Evolutionary conservation across 805 yeast genomes (phyloP), one percentile per base, ranked within the genome.

Genomic region (Candida quercuum): DNA sequence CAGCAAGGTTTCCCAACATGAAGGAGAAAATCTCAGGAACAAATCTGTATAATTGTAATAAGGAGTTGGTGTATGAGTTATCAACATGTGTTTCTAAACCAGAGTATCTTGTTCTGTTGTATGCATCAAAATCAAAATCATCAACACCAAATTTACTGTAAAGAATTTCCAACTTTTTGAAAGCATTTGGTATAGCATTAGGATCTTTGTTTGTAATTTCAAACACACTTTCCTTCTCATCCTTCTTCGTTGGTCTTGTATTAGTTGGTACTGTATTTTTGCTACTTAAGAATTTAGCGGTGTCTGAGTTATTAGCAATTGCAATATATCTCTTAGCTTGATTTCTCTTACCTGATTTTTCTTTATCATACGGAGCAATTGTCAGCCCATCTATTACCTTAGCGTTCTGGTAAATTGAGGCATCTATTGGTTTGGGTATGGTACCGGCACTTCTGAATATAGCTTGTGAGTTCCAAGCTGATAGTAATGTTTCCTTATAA

Each of bases 111-210:
- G 97, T 84, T 28, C 69, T 68, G 55, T 91, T 91, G 65, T 83
- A 91, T 50, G 79, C 82, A 37, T 75, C 80, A 56, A 93, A 91
- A 62, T 91, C 96, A 61, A 93, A 93, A 58, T 88, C 96, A 48
- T 83, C 87, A 22, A 93, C 88, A 20, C 99, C 99, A 59, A 87
- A 91, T 50, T 76, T 81, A 39, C 94, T 84, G 59, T 89, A 91
- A 29, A 81, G 73, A 37, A 91, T 85, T 42, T 81, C 84, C 32
- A 86, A 66, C 48, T 79, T 76, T 28, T 78, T 67, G 62, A 82
- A 91, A 25, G 89, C 84, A 36, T 81, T 80, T 1, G 96, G 96
- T 1, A 78, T 68, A 25, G 61, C 54, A 50, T 72, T 64, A 39
- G 63, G 49, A 1, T 47, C 24, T 3, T 38, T 34, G 11, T 61